phyloP scores from a whole-genome alignment of 2,329 filamentous ascomycete genomes.

The Hyphodiscus sp. region DNA sequence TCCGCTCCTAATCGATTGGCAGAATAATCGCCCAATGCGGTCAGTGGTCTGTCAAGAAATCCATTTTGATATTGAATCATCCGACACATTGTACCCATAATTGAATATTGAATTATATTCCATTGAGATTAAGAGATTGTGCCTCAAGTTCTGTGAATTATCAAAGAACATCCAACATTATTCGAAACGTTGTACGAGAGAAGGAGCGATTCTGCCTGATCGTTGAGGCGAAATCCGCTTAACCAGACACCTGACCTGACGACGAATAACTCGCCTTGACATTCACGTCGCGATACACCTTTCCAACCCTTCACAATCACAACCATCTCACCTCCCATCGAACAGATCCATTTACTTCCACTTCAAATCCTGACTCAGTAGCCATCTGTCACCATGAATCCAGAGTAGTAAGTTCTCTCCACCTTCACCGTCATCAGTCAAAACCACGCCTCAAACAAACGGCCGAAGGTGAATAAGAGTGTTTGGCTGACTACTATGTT shows the following conservation, averaged over 20 bases:
- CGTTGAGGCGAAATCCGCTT: not conserved
- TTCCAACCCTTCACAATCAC: not conserved
- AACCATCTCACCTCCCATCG: slow-evolving; percentile 13
- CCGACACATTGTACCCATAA: not conserved
- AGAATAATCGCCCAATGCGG: not conserved
- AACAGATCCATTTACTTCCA: slow-evolving; percentile 1
- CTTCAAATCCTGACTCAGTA: not conserved
- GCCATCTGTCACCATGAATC: slow-evolving; percentile 63
- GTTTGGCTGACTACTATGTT: not conserved
- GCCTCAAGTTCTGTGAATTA: not conserved
- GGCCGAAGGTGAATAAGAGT: no score
- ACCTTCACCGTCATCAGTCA: slow-evolving; percentile 7
- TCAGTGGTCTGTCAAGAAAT: not conserved
- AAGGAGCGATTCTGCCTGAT: not conserved
- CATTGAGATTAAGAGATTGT: not conserved
- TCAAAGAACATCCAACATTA: not conserved
- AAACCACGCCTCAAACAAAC: slow-evolving; percentile 5
- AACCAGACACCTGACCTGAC: not conserved
- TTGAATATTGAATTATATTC: not conserved
- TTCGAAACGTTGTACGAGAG: not conserved
- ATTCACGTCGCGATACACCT: slow-evolving; percentile 12
- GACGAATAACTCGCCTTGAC: not conserved
- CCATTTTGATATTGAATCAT: not conserved
- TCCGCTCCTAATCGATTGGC: slow-evolving; percentile 3
- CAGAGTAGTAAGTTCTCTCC: slow-evolving; percentile 70